phyloP scores from a whole-genome alignment of 2,329 filamentous ascomycete genomes.

The Blumeria graminis region DNA sequence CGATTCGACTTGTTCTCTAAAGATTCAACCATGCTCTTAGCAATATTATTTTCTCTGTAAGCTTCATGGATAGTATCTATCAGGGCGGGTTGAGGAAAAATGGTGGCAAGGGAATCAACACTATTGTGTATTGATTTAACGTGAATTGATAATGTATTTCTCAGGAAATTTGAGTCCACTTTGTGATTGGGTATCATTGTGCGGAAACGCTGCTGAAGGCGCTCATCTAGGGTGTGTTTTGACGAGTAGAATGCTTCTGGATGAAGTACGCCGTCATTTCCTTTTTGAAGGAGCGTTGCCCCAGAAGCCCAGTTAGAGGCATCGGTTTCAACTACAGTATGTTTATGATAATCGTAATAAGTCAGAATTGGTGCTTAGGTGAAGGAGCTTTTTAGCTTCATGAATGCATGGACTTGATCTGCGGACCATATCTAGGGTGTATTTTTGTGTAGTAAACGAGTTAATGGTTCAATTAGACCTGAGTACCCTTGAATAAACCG shows the following conservation, averaged over 20 bases:
- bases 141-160: not conserved
- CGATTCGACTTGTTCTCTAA: not conserved
- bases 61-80: not conserved
- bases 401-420: not conserved
- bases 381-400: not conserved
- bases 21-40: not conserved
- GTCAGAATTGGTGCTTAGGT: not conserved
- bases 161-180: not conserved
- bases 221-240: not conserved
- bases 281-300: not conserved
- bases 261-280: not conserved
- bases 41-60: not conserved
- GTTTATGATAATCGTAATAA: not conserved
- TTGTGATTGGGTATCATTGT: not conserved
- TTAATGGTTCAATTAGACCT: not conserved
- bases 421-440: not conserved
- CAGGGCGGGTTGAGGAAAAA: not conserved
- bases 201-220: not conserved
- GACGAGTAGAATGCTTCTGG: not conserved
- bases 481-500: not conserved
- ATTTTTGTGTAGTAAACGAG: not conserved
- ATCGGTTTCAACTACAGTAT: not conserved
- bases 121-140: not conserved
- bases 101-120: not conserved
- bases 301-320: conserved; percentile 1